These are phyloP conservation scores for Meira nashicola DNA, from an alignment of 1,284 basidiomycete genomes.

Conservation along the genomic window DNA sequence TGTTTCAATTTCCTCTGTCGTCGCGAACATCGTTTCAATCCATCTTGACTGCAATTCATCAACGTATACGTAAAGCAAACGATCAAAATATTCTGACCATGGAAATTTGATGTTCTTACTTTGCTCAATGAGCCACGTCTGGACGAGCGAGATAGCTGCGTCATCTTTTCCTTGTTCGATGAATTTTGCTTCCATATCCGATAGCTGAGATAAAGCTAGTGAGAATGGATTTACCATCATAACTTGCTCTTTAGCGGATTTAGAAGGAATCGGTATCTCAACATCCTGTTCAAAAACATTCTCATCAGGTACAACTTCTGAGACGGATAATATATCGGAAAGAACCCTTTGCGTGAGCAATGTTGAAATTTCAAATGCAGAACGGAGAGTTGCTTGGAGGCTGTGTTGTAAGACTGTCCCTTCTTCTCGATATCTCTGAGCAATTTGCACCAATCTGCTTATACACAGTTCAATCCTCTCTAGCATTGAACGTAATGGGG, in stretches of 20 bases:
- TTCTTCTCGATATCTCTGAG: too few species aligned
- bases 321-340: too few species aligned
- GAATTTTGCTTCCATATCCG: neutral
- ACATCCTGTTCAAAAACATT: too few species aligned
- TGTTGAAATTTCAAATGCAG: too few species aligned
- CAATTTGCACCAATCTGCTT: too few species aligned
- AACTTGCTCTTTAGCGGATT: neutral
- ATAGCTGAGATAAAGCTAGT: neutral
- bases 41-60: neutral
- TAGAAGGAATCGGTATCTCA: too few species aligned
- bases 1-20: neutral
- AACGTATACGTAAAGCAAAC: neutral
- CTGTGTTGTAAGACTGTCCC: too few species aligned
- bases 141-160: neutral
- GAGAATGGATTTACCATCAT: neutral
- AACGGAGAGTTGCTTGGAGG: too few species aligned
- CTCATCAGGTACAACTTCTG: too few species aligned
- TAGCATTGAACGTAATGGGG: too few species aligned
- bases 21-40: neutral
- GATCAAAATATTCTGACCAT: constrained; percentile 4
- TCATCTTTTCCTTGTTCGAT: neutral
- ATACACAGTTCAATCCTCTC: too few species aligned
- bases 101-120: neutral
- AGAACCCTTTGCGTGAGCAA: too few species aligned
- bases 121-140: constrained; percentile 1